Evolutionary conservation across 805 yeast genomes (phyloP).

Genomic region (Candida patagonica): DNA sequence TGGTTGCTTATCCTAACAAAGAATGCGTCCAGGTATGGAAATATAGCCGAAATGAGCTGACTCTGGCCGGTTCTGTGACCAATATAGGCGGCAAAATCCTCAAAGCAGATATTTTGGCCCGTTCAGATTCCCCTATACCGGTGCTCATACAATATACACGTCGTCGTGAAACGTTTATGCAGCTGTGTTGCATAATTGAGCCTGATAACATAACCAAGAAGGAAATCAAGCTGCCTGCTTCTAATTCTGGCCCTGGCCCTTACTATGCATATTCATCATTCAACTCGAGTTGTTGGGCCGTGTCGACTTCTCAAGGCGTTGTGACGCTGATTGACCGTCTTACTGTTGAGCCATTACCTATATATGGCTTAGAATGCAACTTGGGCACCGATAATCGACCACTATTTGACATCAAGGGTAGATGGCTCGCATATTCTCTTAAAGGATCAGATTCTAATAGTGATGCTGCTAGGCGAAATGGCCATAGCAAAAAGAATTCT

Average conservation of each 20-base stretch:
- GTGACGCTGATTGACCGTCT: conserved; percentile 14
- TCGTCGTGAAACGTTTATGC: conserved; percentile 2
- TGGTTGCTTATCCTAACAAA: conserved; percentile 8
- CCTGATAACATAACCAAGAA: conserved; percentile 4
- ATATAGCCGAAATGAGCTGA: conserved; percentile 2
- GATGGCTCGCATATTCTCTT: conserved; percentile 43
- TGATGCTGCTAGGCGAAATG: conserved; percentile 11
- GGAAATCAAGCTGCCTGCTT: conserved; percentile 16
- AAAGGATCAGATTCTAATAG: conserved; percentile 29
- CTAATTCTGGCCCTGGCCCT: conserved; percentile 11
- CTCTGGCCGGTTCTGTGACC: conserved; percentile 10
- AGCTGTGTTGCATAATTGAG: conserved; percentile 5
- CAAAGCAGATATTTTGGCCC: conserved; percentile 5
- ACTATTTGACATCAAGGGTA: conserved; percentile 40
- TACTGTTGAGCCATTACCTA: conserved; percentile 9
- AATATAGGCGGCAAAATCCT: conserved; percentile 11
- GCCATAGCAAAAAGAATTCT: too few species aligned
- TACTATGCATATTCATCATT: conserved; percentile 8
- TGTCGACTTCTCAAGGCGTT: conserved; percentile 15
- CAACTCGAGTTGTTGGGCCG: conserved; percentile 12
- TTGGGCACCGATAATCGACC: conserved; percentile 29
- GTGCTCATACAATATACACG: conserved; percentile 8
- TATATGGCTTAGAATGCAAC: conserved; percentile 15
- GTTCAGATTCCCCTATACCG: neutral
- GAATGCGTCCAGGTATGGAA: conserved; percentile 14